Conservation (phyloP, 2,329 filamentous ascomycete genomes). For the Colletotrichum cordylinicola region DNA sequence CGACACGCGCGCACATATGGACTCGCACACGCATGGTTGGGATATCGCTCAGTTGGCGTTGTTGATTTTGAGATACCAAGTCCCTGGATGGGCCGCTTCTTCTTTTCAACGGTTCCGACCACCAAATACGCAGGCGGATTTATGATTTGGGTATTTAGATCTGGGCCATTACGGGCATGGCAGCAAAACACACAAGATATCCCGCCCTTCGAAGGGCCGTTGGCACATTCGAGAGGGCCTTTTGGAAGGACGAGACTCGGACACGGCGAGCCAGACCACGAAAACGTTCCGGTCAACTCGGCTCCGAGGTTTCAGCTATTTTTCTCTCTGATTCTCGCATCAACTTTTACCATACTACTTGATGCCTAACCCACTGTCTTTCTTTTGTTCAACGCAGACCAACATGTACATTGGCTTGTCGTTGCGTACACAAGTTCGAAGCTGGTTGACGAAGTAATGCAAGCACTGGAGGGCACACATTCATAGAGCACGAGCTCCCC, state of each 20-base stretch:
- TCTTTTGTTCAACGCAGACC: constrained; percentile 8
- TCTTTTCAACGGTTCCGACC: constrained; percentile 20
- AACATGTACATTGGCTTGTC: neutral
- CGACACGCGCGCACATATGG: neutral
- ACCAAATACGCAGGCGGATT: constrained; percentile 1
- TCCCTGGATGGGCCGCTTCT: constrained; percentile 19
- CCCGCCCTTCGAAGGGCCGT: neutral
- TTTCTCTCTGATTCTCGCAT: constrained; percentile 7
- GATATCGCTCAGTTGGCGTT: constrained; percentile 22
- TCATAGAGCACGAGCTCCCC: neutral
- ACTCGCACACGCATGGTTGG: constrained; percentile 21
- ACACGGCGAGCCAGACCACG: neutral
- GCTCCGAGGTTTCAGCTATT: neutral
- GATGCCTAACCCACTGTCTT: neutral
- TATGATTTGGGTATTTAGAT: constrained; percentile 22
- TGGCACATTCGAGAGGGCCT: neutral
- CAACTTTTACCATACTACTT: constrained; percentile 14
- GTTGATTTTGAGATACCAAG: constrained; percentile 26
- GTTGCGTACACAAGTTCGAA: neutral
- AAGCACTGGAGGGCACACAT: neutral
- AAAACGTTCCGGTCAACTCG: neutral
- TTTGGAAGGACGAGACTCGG: neutral
- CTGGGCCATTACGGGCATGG: constrained; percentile 13
- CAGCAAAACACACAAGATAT: constrained; percentile 20
- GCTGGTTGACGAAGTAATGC: constrained; percentile 6